Evolutionary conservation across 2,329 filamentous ascomycete species (phyloP), one percentile per base, ranked within the genome.

Genomic region (Coccinonectria pachysandricola): DNA sequence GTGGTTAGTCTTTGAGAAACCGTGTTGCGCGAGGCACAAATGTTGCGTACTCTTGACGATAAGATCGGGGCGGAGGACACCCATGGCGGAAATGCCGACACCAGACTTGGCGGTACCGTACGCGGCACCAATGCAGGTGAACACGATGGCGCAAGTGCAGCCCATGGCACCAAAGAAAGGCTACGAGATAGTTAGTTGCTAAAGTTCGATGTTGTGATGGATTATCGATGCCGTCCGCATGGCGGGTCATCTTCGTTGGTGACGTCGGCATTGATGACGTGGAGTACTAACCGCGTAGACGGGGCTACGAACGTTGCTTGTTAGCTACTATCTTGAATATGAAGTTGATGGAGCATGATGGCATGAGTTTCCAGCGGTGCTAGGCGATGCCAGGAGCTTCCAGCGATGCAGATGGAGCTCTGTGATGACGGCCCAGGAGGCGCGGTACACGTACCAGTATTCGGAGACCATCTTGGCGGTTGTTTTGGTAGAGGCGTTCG

Each of bases 21-120:
- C 10, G 4, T 17, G 11, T 19, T 12, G 8, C 8, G 14, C 13
- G 9, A 24, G 12, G 18, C 24, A 13, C 19, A 19, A 28, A 36
- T 34, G 25, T n/a, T n/a, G 46, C 86, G 53, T 79, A 96, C 91
- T 96, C 81, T 95, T 96, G 60, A 98, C 88, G 60, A 96, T 95
- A 62, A 96, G 68, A 61, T 98, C 91, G 59, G 91, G 91, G 62
- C 91, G 75, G 48, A 98, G 76, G 51, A 96, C 88, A 81, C 87
- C 88, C 82, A 96, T 95, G 48, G 87, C 84, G 46, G 85, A 85
- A 56, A 98, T 94, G 74, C 91, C 91, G 49, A 96, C 91, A 68
- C 91, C 91, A 54, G 91, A 92, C 76, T 98, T 98, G 57, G 91
- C 91, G 48, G 91, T 98, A 64, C 91, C 91, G 66, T 96, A 98